Base-by-base conservation (phyloP, 768 basidiomycete species). In the Lactifluus pinguis region DNA sequence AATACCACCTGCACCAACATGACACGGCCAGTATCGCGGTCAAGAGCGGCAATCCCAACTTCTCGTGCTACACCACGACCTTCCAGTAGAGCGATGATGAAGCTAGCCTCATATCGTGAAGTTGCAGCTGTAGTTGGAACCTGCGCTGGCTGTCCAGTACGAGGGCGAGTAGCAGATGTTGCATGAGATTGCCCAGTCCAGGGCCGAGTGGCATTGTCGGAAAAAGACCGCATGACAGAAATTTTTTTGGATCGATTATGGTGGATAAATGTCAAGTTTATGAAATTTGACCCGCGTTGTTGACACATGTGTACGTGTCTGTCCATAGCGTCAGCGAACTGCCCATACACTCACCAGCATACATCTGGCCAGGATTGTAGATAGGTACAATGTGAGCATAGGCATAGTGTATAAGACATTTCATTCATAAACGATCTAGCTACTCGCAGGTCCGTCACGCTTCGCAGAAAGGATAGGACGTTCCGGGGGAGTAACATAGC, bases 41-140 rank as follows among this genome's bases (percentile, higher is more conserved):
- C 85, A n/a, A 93, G 77, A 0, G 89, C 88, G 0, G 91, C 92
- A 36, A 97, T 83, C 3, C 94, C 94, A 9, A 95, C 83, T 69
- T 95, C 93, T 56, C 87, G 77, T 0, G 86, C 86, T 32, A 91
- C 77, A 1, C 89, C 89, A 29, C 89, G 76, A 11, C 88, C 87
- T 72, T 92, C 89, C 30, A 92, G 73, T 19, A 92, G 71, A 2
- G 89, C 84, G 30, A 89, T 75, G 3, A 89, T 74, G 68, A 83
- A 85, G 58, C 75, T 85, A 0, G 77, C 79, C 63, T 89, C 87
- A 48, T 77, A 75, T 30, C 77, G 74, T 15, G 77, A 77, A 6
- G 86, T 86, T 3, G 76, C 79, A 14, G 84, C 76, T 0, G 89
- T 90, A 49, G 81, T 80, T 8, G 89, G 57, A 47, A 17, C 87